phyloP scores from a whole-genome alignment of 768 basidiomycete genomes.

The Paxillus rubicundulus region DNA sequence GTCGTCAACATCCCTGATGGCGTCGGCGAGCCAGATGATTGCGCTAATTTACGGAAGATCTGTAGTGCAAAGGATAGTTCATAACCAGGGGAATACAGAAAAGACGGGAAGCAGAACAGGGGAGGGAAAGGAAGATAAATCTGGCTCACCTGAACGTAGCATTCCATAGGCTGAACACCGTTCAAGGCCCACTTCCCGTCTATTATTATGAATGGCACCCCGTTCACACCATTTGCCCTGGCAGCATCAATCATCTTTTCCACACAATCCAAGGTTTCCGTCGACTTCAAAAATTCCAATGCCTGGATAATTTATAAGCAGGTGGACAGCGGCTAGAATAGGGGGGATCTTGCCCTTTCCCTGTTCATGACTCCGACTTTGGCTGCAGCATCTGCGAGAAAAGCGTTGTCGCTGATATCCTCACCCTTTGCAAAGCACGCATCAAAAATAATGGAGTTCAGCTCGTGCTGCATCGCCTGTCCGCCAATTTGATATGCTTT shows the following conservation, averaged over 20 bases:
- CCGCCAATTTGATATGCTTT: slow-evolving; percentile 44
- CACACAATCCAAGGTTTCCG: slow-evolving; percentile 40
- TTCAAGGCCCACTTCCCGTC: slow-evolving; percentile 44
- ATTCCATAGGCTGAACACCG: slow-evolving; percentile 43
- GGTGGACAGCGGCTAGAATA: background rate
- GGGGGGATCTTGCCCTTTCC: slow-evolving; percentile 30
- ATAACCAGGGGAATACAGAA: background rate
- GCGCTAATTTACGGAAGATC: slow-evolving; percentile 34
- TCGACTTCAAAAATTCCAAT: slow-evolving; percentile 39
- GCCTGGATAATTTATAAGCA: slow-evolving; percentile 28
- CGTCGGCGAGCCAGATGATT: slow-evolving; percentile 7
- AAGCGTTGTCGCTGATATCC: slow-evolving; percentile 36
- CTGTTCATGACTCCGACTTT: slow-evolving; percentile 40
- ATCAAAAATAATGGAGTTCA: slow-evolving; percentile 39
- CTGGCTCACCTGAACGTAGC: slow-evolving; percentile 37
- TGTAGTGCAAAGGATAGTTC: slow-evolving; percentile 2
- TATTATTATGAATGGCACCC: slow-evolving; percentile 52
- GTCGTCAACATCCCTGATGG: slow-evolving; percentile 6
- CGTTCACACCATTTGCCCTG: slow-evolving; percentile 43
- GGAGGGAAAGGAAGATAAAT: background rate
- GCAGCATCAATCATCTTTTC: slow-evolving; percentile 40
- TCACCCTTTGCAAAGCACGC: slow-evolving; percentile 39
- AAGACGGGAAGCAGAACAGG: background rate
- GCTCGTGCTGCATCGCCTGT: slow-evolving; percentile 35
- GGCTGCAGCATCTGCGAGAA: slow-evolving; percentile 39